phyloP scores from a whole-genome alignment of 495 filamentous ascomycete genomes.

The Staphylotrichum tortipilum region DNA sequence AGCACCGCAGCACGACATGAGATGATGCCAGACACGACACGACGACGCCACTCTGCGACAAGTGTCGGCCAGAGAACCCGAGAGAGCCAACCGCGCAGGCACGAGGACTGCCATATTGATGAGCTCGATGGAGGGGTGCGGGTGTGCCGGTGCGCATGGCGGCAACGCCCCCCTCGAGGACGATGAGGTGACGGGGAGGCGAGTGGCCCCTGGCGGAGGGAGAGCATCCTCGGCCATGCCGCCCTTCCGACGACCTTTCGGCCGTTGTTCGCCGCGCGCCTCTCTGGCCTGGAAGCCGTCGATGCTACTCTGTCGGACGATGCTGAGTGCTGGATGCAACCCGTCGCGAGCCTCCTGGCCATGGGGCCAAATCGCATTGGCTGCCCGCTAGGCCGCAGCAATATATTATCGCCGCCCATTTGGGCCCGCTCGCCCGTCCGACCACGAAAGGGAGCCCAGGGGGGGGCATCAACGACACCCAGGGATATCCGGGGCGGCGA shows the following conservation, averaged over 20 bases:
- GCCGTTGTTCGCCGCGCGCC: slow-evolving; percentile 9
- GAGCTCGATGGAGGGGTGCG: too few species aligned
- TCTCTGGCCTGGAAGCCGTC: slow-evolving; percentile 6
- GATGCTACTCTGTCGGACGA: slow-evolving; percentile 8
- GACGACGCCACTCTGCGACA: not conserved
- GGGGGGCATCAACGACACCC: too few species aligned
- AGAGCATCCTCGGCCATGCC: not conserved
- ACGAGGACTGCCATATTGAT: too few species aligned
- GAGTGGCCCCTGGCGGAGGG: not conserved
- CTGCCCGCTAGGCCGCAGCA: not conserved
- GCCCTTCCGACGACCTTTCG: not conserved
- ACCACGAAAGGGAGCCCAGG: too few species aligned
- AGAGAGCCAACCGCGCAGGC: not conserved
- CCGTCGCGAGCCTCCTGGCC: slow-evolving; percentile 4
- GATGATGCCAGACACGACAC: too few species aligned
- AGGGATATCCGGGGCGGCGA: slow-evolving; percentile 5
- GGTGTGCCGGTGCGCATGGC: too few species aligned
- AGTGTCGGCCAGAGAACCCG: not conserved
- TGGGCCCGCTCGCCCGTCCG: too few species aligned
- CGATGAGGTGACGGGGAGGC: not conserved
- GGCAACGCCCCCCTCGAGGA: not conserved
- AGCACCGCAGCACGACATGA: too few species aligned
- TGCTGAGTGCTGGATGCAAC: slow-evolving; percentile 15
- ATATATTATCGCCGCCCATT: slow-evolving; percentile 13
- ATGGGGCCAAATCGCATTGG: slow-evolving; percentile 11